Base-by-base conservation (phyloP, 2,329 filamentous ascomycete genomes). In the Pseudogymnoascus pannorum region DNA sequence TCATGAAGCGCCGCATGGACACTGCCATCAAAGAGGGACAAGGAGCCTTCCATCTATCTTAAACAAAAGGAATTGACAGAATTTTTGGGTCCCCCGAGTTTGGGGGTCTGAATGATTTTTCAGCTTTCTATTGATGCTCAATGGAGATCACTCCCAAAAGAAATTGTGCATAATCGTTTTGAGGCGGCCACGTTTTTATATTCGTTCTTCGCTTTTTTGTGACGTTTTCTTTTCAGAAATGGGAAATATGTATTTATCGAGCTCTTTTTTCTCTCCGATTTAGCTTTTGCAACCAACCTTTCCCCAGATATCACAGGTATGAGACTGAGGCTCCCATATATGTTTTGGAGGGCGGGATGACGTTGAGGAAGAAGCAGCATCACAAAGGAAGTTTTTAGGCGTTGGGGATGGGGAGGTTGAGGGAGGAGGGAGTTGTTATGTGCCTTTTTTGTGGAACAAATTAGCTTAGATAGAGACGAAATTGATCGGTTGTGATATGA, bases 21-120 rank as follows among this genome's bases (percentile, higher is more conserved):
- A 88, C 87, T 66, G 95, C 94, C 24, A 96, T 96, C 72, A 89
- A 86, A 74, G 95, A 99, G 78, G 94, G 94, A 22, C 94, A 99
- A 74, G 94, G 94, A 29, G 94, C 95, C 64, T 99, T 99, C 83
- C 94, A 97, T 76, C 81, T 99, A 67, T 96, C 92, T 64, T 96
- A 81, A 65, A 40, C n/a, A 24, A 24, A 31, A 54, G 33, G 48
- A 18, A 20, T 14, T 6, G n/a, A 29, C 44, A 16, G 29, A 29
- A 31, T 31, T 63, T 59, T 51, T 67, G 63, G 65, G 24, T 24
- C 24, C 22, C 24, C 14, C 16, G 44, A 29, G 44, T 16, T 29
- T 2, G 22, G 14, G 14, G 44, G 14, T 29, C 24, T 16, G 12
- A 5, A 29, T 44, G 24, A 29, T 16, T 51, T 51, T 29, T 16